Percentiles rank a stretch among this genome's conserved stretches.
Evolutionary conservation across 106 monocot genomes (phyloP).

Genomic region (Apostasia ramifera): DNA sequence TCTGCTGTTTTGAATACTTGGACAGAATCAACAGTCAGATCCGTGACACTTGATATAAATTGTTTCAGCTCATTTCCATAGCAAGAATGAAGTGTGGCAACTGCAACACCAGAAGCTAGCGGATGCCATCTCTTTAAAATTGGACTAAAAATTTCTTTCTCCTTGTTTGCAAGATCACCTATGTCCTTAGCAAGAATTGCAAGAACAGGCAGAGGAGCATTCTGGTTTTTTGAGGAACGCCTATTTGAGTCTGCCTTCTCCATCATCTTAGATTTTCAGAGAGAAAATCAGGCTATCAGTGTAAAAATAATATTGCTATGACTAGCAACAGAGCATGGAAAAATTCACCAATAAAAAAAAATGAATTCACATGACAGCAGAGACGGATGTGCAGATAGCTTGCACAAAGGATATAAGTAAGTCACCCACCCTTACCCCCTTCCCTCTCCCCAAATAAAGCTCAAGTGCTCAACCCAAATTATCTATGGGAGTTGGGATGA

Average conservation of each 20-base stretch:
- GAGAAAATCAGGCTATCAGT: neutral
- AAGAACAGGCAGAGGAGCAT: conserved; percentile 48
- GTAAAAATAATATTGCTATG: neutral
- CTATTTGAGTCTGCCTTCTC: conserved; percentile 74
- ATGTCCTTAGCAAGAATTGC: conserved; percentile 85
- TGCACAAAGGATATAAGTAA: too few species aligned
- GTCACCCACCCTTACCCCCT: too few species aligned
- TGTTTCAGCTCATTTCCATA: conserved; percentile 94
- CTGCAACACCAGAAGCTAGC: conserved; percentile 88
- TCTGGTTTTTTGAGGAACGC: conserved; percentile 36
- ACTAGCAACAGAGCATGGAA: neutral
- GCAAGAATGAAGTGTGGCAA: conserved; percentile 92
- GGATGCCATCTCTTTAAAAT: conserved; percentile 92
- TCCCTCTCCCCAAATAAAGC: too few species aligned
- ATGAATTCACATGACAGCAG: too few species aligned
- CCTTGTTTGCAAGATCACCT: conserved; percentile 78
- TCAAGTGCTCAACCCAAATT: too few species aligned
- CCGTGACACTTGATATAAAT: conserved; percentile 66
- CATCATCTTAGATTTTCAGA: conserved; percentile 53
- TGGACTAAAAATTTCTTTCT: conserved; percentile 78
- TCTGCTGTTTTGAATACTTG: conserved; percentile 91
- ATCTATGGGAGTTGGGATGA: too few species aligned
- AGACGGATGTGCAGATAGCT: too few species aligned
- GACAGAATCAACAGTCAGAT: conserved; percentile 74
- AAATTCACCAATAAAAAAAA: too few species aligned